These are phyloP conservation scores for Effrenium voratum DNA, from an alignment of 73 alveolate species.

Conservation along the genomic window DNA sequence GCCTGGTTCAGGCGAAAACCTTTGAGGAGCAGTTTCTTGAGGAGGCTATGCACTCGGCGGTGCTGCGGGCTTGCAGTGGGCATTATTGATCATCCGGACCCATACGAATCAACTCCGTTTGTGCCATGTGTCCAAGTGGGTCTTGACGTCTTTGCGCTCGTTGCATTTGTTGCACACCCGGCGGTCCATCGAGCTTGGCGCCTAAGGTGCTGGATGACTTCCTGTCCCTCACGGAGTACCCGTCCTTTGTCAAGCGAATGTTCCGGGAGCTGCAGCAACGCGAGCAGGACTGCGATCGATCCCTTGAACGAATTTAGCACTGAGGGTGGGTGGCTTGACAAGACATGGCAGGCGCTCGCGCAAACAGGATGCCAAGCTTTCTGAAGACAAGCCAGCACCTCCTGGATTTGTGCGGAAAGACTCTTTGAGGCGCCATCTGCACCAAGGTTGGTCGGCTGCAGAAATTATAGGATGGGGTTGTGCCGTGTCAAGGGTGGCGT, in stretches of 20 bases:
- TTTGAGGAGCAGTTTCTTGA: conserved; percentile 68
- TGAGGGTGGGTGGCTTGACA: background rate
- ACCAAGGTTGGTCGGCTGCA: background rate
- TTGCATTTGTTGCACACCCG: background rate
- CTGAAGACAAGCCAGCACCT: conserved; percentile 57
- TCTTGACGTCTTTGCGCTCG: background rate
- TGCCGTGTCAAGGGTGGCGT: too few relatives aligned
- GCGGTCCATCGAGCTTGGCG: background rate
- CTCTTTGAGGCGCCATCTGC: conserved; percentile 27
- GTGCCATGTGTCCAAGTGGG: background rate
- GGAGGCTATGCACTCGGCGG: conserved; percentile 69
- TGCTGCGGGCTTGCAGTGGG: background rate
- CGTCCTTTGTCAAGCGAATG: conserved; percentile 88
- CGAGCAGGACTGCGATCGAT: conserved; percentile 29
- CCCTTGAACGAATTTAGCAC: background rate
- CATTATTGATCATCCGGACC: background rate
- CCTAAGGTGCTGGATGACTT: conserved; percentile 66
- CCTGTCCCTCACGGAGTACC: conserved; percentile 83
- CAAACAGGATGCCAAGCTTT: conserved; percentile 44
- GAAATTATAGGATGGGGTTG: background rate
- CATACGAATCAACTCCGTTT: too few relatives aligned
- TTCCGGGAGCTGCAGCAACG: conserved; percentile 80
- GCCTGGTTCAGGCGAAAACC: conserved; percentile 77
- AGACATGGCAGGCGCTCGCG: background rate
- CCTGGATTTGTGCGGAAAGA: conserved; percentile 37